Evolutionary conservation across 805 yeast genomes (phyloP).

Genomic region (Vanderwaltozyma yarrowii): DNA sequence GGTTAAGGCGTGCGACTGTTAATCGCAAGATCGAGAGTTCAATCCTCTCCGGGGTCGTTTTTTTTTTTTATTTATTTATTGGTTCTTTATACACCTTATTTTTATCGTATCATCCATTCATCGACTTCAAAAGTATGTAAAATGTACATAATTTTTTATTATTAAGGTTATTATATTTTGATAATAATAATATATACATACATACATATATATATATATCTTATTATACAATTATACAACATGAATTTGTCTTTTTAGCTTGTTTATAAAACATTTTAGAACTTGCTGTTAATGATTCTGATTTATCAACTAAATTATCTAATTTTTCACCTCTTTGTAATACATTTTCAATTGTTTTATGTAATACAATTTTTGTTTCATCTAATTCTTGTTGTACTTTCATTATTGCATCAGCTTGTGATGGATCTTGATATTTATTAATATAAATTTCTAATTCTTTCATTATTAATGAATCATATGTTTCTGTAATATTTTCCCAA

Average conservation of each 20-base stretch:
- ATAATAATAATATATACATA: too few species aligned
- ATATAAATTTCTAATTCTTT: conserved; percentile 55
- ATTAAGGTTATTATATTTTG: too few species aligned
- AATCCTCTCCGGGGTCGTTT: conserved; percentile 43
- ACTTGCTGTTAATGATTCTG: conserved; percentile 80
- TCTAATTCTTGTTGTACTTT: conserved; percentile 96
- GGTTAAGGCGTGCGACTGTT: conserved; percentile 54
- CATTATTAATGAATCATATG: conserved; percentile 28
- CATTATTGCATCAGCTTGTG: conserved; percentile 94
- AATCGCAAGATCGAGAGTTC: conserved; percentile 51
- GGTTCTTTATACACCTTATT: too few species aligned
- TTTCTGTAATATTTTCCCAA: conserved; percentile 48
- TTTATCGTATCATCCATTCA: too few species aligned
- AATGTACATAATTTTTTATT: too few species aligned
- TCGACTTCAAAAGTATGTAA: too few species aligned
- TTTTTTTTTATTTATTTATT: conserved; percentile 7
- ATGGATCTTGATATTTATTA: conserved; percentile 87
- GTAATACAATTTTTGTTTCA: conserved; percentile 92
- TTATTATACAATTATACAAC: conserved; percentile 63
- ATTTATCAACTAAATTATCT: conserved; percentile 88
- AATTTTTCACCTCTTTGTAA: conserved; percentile 93
- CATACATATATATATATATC: not conserved
- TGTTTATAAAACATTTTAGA: conserved; percentile 94
- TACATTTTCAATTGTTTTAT: conserved; percentile 89
- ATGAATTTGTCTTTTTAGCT: conserved; percentile 89